These are phyloP conservation scores for Gigaspora rosea DNA, from an alignment of 192 early-diverging fungal species.

Conservation along the genomic window DNA sequence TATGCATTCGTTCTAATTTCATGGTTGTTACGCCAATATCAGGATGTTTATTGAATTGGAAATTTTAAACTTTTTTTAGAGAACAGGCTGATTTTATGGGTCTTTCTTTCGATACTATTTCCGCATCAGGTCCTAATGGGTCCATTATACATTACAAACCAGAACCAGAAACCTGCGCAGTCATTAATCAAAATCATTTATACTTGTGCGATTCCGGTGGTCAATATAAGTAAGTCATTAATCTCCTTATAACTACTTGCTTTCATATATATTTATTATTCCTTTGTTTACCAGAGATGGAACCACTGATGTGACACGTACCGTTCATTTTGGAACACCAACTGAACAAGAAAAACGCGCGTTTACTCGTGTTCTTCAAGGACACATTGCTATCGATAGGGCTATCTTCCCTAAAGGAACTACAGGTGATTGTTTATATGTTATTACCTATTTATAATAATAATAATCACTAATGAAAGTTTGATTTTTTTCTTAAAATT, in stretches of 20 bases:
- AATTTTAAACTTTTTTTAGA: conserved; percentile 31
- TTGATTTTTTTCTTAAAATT: background rate
- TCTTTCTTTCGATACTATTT: conserved; percentile 95
- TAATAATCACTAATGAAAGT: background rate
- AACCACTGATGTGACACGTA: conserved; percentile 97
- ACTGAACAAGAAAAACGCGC: conserved; percentile 84
- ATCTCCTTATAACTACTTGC: background rate
- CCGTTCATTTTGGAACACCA: conserved; percentile 86
- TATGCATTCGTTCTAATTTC: conserved; percentile 2
- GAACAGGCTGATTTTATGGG: conserved; percentile 84
- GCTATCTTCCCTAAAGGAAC: conserved; percentile 89
- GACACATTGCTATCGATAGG: conserved; percentile 90
- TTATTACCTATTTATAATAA: background rate
- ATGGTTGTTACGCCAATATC: too few species aligned
- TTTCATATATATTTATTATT: background rate
- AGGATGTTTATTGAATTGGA: background rate
- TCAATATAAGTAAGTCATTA: conserved; percentile 67
- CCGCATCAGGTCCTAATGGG: conserved; percentile 93
- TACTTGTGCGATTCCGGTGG: conserved; percentile 97
- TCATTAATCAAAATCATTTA: conserved; percentile 72
- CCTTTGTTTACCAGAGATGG: conserved; percentile 60
- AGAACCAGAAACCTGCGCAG: conserved; percentile 72
- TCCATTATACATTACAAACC: conserved; percentile 98
- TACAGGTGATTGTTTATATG: conserved; percentile 42
- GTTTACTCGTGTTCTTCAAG: conserved; percentile 97